Evolutionary conservation across 257 asterid species (phyloP), one percentile per base, ranked within the genome.

Genomic region (Euphrasia confusa): DNA sequence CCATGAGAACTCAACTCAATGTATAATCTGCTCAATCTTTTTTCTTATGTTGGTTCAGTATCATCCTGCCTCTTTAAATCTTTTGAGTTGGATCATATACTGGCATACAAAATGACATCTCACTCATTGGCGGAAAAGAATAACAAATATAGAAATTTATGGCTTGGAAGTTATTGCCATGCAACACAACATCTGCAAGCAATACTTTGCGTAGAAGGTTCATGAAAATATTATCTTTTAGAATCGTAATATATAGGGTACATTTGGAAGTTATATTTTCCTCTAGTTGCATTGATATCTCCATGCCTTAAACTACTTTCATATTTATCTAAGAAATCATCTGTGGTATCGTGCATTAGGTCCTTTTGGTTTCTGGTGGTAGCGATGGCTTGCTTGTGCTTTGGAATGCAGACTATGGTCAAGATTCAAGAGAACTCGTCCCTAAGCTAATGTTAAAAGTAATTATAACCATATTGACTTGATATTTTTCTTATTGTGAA

Each of bases 331-430:
- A 1, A n/a, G n/a, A 47, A 13, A 47, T n/a, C 53, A 47, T 47
- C 53, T 66, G 3, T 49, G 59, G 57, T 60, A 66, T 37, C 68
- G 52, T 81, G 54, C 69, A 59, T 68, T 74, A 93, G 99, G 93
- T 94, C 65, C 94, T 89, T 74, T 68, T 93, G 86, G 97, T 89
- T 72, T 93, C 99, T 70, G 99, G 99, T 61, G 99, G 97, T 62
- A 87, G 83, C 58, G 99, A 93, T 74, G 97, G 99, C 70, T 78
- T 93, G 78, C 95, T 93, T 61, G 86, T 93, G 60, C 86, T 93
- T 42, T 93, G 99, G 99, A 93, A 90, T 78, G 96, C 99, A 2
- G 99, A 89, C 74, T 81, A 89, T 54, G 93, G 94, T 64, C 94
- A 83, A 67, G 99, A 93, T 85, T 85, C 96, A 67, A 81, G 96